phyloP scores from a whole-genome alignment of 345 rosid species.

The Pelargonium nanum region DNA sequence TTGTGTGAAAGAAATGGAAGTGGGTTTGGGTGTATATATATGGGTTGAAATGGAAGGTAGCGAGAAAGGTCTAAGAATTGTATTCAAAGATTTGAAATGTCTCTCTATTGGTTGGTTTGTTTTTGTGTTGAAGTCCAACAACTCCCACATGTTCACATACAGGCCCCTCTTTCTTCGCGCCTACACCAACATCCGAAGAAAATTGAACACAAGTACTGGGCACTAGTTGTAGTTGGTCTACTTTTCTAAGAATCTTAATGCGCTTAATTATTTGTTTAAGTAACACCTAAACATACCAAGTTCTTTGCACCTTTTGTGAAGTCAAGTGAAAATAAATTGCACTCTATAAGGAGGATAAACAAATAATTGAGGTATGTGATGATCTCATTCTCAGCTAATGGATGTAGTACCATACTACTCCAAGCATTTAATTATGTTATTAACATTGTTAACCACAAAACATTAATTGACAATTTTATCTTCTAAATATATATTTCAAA shows the following conservation, averaged over 20 bases:
- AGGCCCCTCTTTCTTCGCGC: neutral
- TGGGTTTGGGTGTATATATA: neutral
- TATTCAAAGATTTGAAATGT: neutral
- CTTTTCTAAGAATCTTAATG: too few species aligned
- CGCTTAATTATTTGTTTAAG: too few species aligned
- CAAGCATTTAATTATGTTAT: too few species aligned
- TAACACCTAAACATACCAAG: neutral
- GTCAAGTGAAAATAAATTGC: too few species aligned
- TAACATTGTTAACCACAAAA: too few species aligned
- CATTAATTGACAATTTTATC: too few species aligned
- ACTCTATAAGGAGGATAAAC: neutral
- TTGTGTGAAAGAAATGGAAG: neutral
- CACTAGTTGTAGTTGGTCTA: too few species aligned
- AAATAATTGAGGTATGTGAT: neutral
- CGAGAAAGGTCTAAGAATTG: neutral
- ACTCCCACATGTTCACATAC: neutral
- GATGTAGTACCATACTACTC: too few species aligned
- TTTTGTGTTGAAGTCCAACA: neutral
- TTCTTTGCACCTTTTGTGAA: neutral
- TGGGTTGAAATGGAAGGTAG: too few species aligned
- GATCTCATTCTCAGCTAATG: neutral
- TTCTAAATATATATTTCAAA: too few species aligned
- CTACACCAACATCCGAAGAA: neutral
- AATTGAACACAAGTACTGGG: neutral
- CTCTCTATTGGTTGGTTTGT: neutral